Percentiles rank a stretch among this genome's conserved stretches.
phyloP scores from a whole-genome alignment of 371 early-diverging fungal genomes.

The Mortierella sp. region DNA sequence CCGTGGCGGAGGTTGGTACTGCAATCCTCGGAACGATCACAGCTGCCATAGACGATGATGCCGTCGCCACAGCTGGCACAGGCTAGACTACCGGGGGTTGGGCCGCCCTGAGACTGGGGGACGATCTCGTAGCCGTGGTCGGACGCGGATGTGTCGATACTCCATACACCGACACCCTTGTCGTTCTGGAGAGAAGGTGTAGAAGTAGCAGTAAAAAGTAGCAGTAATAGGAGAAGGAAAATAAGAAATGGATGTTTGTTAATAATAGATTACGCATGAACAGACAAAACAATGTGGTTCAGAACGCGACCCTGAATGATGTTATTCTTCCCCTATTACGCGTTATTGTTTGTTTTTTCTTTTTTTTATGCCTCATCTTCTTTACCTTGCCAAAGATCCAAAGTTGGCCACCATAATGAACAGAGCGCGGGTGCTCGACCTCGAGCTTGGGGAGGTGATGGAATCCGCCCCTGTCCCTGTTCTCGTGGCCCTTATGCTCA shows the following conservation, averaged over 20 bases:
- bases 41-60: constrained; percentile 48
- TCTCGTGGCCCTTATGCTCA: not conserved
- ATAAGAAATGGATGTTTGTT: not conserved
- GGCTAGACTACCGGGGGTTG: constrained; percentile 25
- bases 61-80: constrained; percentile 51
- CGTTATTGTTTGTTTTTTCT: too few relatives aligned
- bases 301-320: not conserved
- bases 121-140: constrained; percentile 21
- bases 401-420: constrained; percentile 31
- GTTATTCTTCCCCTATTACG: not conserved
- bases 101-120: constrained; percentile 31
- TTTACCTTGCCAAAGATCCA: constrained; percentile 55
- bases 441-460: constrained; percentile 18
- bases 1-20: constrained; percentile 40
- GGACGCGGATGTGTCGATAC: constrained; percentile 27
- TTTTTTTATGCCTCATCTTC: not conserved
- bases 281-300: not conserved
- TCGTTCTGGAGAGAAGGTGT: constrained; percentile 19
- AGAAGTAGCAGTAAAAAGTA: not conserved
- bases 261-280: not conserved
- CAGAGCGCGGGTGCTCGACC: constrained; percentile 24
- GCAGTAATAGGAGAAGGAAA: not conserved
- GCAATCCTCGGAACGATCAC: constrained; percentile 36
- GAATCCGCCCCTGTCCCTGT: constrained; percentile 31
- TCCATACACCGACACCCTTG: constrained; percentile 39